Evolutionary conservation across 805 yeast species (phyloP).

Genomic region (Hanseniaspora occidentalis): DNA sequence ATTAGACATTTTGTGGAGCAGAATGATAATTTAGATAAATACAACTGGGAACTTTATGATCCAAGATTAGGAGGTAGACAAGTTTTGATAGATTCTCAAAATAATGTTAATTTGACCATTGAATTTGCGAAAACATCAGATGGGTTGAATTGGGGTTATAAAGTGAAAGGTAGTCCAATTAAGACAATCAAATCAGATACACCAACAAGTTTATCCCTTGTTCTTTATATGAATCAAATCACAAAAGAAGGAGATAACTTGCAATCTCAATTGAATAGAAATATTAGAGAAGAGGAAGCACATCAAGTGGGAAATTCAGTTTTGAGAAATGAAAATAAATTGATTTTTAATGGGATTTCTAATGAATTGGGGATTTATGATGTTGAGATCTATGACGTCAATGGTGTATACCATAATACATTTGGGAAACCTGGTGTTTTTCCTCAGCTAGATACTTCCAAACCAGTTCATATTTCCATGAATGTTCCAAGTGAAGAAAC

Average conservation of each 20-base stretch:
- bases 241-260: neutral
- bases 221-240: conserved; percentile 66
- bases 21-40: conserved; percentile 53
- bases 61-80: conserved; percentile 82
- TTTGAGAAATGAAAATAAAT: too few relatives aligned
- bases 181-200: conserved; percentile 32
- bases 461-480: conserved; percentile 55
- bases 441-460: conserved; percentile 41
- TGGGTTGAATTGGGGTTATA: conserved; percentile 71
- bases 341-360: conserved; percentile 36
- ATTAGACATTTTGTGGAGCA: conserved; percentile 72
- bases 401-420: conserved; percentile 20
- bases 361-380: conserved; percentile 57
- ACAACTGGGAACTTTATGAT: conserved; percentile 84
- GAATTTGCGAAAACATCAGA: conserved; percentile 64
- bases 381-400: conserved; percentile 46
- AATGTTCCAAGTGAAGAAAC: conserved; percentile 56
- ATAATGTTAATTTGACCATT: conserved; percentile 48
- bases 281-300: conserved; percentile 20
- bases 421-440: conserved; percentile 8
- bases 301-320: too few relatives aligned
- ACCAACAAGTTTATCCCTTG: conserved; percentile 40
- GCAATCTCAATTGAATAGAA: neutral
- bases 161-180: conserved; percentile 54
- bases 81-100: conserved; percentile 52